phyloP scores from a whole-genome alignment of 495 filamentous ascomycete genomes.

The Sabuloglossum arenarium region DNA sequence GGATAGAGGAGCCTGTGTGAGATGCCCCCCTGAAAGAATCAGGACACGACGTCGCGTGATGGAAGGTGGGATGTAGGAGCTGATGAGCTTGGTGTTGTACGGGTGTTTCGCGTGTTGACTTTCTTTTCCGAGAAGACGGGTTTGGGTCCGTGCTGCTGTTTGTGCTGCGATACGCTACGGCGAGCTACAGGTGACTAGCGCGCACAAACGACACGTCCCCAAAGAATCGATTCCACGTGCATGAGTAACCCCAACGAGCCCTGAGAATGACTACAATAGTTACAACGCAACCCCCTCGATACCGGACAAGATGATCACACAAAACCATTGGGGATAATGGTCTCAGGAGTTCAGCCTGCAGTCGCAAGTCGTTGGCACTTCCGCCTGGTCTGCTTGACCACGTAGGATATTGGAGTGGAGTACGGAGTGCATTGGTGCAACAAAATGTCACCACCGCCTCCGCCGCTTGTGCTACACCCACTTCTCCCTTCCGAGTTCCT shows the following conservation, averaged over 20 bases:
- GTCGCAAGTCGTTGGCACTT: no score
- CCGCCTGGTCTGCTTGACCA: no score
- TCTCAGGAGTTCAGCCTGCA: no score
- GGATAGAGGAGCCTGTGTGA: background rate
- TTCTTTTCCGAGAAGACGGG: background rate
- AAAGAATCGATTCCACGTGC: background rate
- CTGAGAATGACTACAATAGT: no score
- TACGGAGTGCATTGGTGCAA: no score
- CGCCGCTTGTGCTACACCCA: background rate
- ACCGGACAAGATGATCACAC: no score
- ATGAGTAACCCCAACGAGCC: background rate
- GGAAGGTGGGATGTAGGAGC: background rate
- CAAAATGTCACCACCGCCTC: background rate
- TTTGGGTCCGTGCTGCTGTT: background rate
- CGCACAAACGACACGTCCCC: background rate
- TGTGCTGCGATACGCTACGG: background rate
- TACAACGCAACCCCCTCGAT: no score
- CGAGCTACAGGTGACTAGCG: no score
- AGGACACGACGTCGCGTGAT: background rate
- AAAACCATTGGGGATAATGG: no score
- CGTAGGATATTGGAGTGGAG: no score
- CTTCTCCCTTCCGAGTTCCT: conserved; percentile 15
- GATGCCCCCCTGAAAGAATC: background rate
- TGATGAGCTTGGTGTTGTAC: background rate
- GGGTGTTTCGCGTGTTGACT: conserved; percentile 1